phyloP scores from a whole-genome alignment of 345 rosid species.

The Pugionium cornutum region DNA sequence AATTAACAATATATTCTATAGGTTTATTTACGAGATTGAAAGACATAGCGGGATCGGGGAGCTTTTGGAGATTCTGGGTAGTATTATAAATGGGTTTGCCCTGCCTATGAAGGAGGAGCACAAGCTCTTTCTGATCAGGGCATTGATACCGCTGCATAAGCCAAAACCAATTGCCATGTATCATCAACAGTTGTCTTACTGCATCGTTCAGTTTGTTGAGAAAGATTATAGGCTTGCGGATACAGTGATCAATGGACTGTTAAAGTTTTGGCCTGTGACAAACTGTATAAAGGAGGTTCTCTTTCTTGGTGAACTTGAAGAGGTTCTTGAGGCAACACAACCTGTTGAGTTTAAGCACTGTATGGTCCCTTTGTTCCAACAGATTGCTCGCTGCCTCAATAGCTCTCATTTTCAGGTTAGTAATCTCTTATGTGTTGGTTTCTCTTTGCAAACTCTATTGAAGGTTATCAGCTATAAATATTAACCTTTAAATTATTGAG shows the following conservation, averaged over 20 bases:
- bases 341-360: conserved; percentile 81
- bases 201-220: conserved; percentile 85
- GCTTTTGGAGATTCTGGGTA: conserved; percentile 84
- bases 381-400: conserved; percentile 75
- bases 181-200: conserved; percentile 85
- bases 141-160: conserved; percentile 86
- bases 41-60: conserved; percentile 81
- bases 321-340: conserved; percentile 87
- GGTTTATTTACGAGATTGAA: conserved; percentile 86
- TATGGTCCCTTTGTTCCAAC: conserved; percentile 84
- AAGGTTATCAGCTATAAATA: conserved; percentile 13
- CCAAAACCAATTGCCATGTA: conserved; percentile 66
- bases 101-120: conserved; percentile 96
- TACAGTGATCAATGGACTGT: conserved; percentile 74
- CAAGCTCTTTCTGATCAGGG: conserved; percentile 81
- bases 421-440: conserved; percentile 12
- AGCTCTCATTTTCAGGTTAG: conserved; percentile 89
- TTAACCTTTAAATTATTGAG: background rate
- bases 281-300: conserved; percentile 89
- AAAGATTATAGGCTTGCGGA: conserved; percentile 91
- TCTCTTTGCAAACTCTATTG: background rate
- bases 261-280: conserved; percentile 88
- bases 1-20: conserved; percentile 72
- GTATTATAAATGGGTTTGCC: conserved; percentile 91
- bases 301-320: conserved; percentile 91